Evolutionary conservation across 1,284 basidiomycete species (phyloP).

Genomic region (Ceratobasidium sp.): DNA sequence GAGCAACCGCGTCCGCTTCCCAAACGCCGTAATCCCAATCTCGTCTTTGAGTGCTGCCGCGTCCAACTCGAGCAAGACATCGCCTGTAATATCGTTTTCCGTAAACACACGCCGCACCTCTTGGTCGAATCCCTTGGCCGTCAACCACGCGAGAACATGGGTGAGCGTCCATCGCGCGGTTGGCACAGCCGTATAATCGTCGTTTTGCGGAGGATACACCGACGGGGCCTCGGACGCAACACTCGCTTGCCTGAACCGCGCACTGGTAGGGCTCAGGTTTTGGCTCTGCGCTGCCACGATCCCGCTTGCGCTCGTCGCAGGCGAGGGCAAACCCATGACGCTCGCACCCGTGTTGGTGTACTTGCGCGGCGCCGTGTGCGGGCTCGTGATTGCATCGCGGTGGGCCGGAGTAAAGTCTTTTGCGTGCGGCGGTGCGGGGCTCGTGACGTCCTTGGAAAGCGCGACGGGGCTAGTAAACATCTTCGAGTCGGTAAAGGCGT

Average conservation of each 20-base stretch:
- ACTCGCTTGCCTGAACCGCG: constrained; percentile 52
- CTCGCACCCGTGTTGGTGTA: constrained; percentile 31
- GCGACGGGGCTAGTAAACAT: constrained; percentile 1
- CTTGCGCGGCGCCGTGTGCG: constrained; percentile 25
- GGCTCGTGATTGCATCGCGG: constrained; percentile 15
- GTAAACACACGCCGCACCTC: constrained; percentile 61
- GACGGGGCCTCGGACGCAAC: constrained; percentile 51
- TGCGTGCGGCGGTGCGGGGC: not conserved
- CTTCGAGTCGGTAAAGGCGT: constrained; percentile 6
- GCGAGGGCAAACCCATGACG: constrained; percentile 45
- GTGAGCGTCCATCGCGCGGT: constrained; percentile 88
- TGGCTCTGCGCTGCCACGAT: constrained; percentile 50
- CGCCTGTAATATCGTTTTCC: constrained; percentile 99
- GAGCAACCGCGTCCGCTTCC: constrained; percentile 92
- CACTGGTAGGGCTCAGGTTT: constrained; percentile 43
- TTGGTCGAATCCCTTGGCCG: constrained; percentile 86
- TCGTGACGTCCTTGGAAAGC: not conserved
- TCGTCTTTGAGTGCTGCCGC: constrained; percentile 93
- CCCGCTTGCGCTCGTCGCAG: constrained; percentile 50
- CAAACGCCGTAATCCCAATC: constrained; percentile 94
- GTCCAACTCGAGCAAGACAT: constrained; percentile 95
- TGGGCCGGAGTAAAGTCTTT: constrained; percentile 9
- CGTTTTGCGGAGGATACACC: constrained; percentile 35
- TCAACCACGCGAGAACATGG: constrained; percentile 92
- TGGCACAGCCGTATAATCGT: constrained; percentile 52